A percentile compares a stretch with the other conserved stretches of the same genome.
Evolutionary conservation across 495 filamentous ascomycete genomes (phyloP).

Genomic region (Xylaria nigripes): DNA sequence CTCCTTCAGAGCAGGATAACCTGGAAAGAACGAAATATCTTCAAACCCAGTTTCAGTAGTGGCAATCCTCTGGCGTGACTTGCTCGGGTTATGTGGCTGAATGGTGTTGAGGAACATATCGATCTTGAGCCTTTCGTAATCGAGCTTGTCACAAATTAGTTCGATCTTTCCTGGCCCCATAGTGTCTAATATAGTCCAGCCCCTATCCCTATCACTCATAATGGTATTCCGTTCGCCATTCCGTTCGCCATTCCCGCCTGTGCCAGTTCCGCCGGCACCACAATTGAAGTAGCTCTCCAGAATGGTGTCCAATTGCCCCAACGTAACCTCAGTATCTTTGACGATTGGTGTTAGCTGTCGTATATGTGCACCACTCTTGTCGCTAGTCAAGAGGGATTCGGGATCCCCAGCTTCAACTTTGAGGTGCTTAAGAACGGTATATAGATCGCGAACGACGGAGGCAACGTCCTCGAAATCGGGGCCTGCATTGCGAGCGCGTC

Average conservation of each 20-base stretch:
- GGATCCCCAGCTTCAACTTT: conserved; percentile 41
- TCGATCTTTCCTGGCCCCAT: conserved; percentile 30
- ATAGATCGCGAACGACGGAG: conserved; percentile 34
- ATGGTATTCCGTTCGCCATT: conserved; percentile 8
- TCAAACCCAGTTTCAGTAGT: conserved; percentile 27
- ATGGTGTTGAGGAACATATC: conserved; percentile 41
- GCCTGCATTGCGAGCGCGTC: conserved; percentile 31
- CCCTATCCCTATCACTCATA: conserved; percentile 22
- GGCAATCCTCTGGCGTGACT: conserved; percentile 22
- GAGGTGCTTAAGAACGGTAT: conserved; percentile 42
- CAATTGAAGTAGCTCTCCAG: conserved; percentile 31
- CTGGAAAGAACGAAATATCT: conserved; percentile 13
- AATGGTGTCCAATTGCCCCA: conserved; percentile 40
- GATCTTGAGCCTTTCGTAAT: conserved; percentile 34
- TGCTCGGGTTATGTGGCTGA: conserved; percentile 34
- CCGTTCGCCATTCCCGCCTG: conserved; percentile 7
- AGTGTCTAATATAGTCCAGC: conserved; percentile 23
- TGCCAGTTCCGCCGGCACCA: conserved; percentile 4
- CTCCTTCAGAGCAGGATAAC: conserved; percentile 7
- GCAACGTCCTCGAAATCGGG: conserved; percentile 31
- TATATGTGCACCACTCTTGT: conserved; percentile 28
- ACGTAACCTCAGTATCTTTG: conserved; percentile 41
- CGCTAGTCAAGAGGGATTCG: conserved; percentile 38
- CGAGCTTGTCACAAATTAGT: conserved; percentile 29
- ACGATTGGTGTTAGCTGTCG: conserved; percentile 38